phyloP scores from a whole-genome alignment of 768 basidiomycete genomes.

The Agrocybe pediades region DNA sequence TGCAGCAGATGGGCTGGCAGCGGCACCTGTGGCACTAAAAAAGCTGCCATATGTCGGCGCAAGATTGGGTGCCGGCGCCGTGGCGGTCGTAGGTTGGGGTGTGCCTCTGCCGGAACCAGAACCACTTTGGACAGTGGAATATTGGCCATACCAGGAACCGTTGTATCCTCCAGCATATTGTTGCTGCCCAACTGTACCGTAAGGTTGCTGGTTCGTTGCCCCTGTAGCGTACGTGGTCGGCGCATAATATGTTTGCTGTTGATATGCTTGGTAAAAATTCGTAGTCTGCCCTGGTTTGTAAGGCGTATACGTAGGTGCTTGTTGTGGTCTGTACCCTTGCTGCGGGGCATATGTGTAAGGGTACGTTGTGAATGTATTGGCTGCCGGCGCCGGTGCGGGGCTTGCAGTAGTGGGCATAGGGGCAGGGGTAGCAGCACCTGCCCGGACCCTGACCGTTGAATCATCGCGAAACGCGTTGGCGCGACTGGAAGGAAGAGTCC shows the following conservation, averaged over 20 bases:
- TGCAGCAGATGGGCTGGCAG: conserved; percentile 46
- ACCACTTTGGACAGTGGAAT: conserved; percentile 22
- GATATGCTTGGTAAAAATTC: conserved; percentile 33
- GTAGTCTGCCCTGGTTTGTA: conserved; percentile 36
- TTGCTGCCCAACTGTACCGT: conserved; percentile 32
- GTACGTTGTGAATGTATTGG: conserved; percentile 35
- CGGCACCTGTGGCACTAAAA: conserved; percentile 39
- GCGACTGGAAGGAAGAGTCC: conserved; percentile 62
- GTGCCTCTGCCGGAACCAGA: conserved; percentile 30
- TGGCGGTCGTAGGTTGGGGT: conserved; percentile 26
- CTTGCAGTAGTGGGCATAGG: conserved; percentile 31
- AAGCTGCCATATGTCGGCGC: conserved; percentile 31
- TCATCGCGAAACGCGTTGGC: conserved; percentile 72
- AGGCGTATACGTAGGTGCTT: conserved; percentile 30
- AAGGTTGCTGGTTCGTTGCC: conserved; percentile 35
- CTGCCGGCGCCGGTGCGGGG: conserved; percentile 24
- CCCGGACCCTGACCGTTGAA: conserved; percentile 64
- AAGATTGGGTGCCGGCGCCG: conserved; percentile 23
- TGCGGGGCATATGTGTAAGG: conserved; percentile 35
- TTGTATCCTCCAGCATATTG: conserved; percentile 27
- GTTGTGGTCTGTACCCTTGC: conserved; percentile 27
- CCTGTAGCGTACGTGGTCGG: conserved; percentile 36
- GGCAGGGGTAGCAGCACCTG: conserved; percentile 31
- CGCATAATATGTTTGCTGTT: conserved; percentile 35
- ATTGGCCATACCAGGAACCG: conserved; percentile 31